These are phyloP conservation scores for Limonium bicolor DNA, from an alignment of 148 eudicot genomes.

Conservation along the genomic window DNA sequence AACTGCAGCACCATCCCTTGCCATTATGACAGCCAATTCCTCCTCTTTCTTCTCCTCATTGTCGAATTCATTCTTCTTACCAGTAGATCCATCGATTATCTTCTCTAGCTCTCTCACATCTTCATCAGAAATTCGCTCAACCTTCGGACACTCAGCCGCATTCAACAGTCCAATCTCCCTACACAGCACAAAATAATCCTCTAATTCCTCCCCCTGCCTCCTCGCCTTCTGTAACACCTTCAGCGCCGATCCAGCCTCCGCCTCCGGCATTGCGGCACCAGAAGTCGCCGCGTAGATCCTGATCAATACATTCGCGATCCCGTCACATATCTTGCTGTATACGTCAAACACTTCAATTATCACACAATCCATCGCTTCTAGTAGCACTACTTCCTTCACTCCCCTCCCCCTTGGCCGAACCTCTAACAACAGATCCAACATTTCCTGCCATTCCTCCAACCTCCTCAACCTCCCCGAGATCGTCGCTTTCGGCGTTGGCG, in stretches of 20 bases:
- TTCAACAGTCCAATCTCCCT: constrained; percentile 24
- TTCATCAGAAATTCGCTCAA: constrained; percentile 26
- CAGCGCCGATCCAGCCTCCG: constrained; percentile 39
- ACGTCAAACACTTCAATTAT: constrained; percentile 50
- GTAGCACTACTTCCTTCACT: constrained; percentile 12
- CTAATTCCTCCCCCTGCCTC: constrained; percentile 41
- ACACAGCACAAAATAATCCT: constrained; percentile 36
- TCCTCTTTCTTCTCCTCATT: background rate
- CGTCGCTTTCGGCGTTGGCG: background rate
- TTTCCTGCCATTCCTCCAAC: constrained; percentile 45
- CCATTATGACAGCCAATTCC: background rate
- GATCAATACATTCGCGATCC: constrained; percentile 29
- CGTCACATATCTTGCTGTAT: constrained; percentile 52
- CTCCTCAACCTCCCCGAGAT: constrained; percentile 13
- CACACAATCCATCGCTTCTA: constrained; percentile 71
- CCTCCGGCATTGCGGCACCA: constrained; percentile 12
- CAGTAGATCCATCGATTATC: constrained; percentile 23
- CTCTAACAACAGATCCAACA: constrained; percentile 40
- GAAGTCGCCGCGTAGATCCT: constrained; percentile 21
- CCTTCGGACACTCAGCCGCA: constrained; percentile 26
- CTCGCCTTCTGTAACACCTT: constrained; percentile 36
- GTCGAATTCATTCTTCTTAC: background rate
- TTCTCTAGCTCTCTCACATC: constrained; percentile 33
- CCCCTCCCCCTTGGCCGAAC: constrained; percentile 27
- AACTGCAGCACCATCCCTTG: background rate